These are phyloP conservation scores for Quercus suber DNA, from an alignment of 306 rosid species.

Conservation along the genomic window DNA sequence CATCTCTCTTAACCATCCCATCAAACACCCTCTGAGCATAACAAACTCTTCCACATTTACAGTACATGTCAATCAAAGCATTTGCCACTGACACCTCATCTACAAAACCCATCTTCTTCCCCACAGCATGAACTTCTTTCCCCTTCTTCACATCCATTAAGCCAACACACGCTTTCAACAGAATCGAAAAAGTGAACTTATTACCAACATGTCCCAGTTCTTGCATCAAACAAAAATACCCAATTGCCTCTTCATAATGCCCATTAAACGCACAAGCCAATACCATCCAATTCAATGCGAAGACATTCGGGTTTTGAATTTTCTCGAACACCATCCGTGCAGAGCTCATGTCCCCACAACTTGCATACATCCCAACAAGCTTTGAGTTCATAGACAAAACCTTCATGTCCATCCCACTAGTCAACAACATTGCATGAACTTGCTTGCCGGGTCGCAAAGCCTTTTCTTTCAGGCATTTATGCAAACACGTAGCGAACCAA, in stretches of 20 bases:
- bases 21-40: constrained; percentile 49
- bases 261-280: constrained; percentile 50
- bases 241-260: constrained; percentile 40
- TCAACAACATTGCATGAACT: constrained; percentile 50
- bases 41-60: constrained; percentile 48
- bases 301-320: constrained; percentile 49
- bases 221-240: constrained; percentile 39
- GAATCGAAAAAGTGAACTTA: constrained; percentile 43
- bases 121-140: constrained; percentile 58
- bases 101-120: constrained; percentile 39
- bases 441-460: constrained; percentile 58
- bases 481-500: constrained; percentile 40
- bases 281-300: constrained; percentile 65
- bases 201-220: constrained; percentile 38
- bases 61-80: constrained; percentile 60
- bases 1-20: constrained; percentile 49
- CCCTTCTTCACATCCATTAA: constrained; percentile 60
- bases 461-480: constrained; percentile 60
- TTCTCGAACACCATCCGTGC: constrained; percentile 30
- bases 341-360: constrained; percentile 47
- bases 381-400: constrained; percentile 48
- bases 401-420: constrained; percentile 39
- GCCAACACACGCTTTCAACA: constrained; percentile 59
- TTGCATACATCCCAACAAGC: constrained; percentile 64
- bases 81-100: constrained; percentile 38